Base-by-base conservation (phyloP, 2,329 filamentous ascomycete genomes). In the Trichophyton benhamiae region DNA sequence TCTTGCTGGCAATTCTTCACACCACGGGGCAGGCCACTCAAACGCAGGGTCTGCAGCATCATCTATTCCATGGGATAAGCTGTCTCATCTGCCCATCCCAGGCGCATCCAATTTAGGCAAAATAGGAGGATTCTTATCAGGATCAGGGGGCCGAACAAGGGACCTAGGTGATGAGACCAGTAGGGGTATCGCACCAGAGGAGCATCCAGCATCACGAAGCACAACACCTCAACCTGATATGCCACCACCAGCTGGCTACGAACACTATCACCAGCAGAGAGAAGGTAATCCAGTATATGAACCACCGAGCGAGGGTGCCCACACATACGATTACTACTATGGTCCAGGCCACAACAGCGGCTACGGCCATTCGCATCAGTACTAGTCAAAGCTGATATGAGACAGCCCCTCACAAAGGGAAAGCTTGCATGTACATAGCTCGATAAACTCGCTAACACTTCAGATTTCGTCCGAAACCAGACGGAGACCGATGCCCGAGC, bases 41-140 rank as follows among this genome's bases (percentile, higher is more conserved):
- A 33, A 22, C 9, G 22, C 46, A 22, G 53, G 53, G 33, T 25
- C 53, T 6, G 66, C 69, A 2, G 66, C 66, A 57, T 70, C 58
- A 61, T 72, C 63, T 41, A 68, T 66, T 20, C 70, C 71, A 3
- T 71, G 69, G 66, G 68, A 69, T 20, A 67, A 71, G 44, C 62
- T 74, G n/a, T 69, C 68, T 42, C 68, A 66, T 42, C 67, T 74
- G 8, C 71, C 70, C 25, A 74, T 74, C 52, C 71, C 72, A 1
- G 74, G 74, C 6, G 70, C 75, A 41, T 74, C 72, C 4, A 73
- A 72, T 11, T 44, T 76, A 22, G 68, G 67, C 57, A 75, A 74
- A 58, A 64, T 74, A 6, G 69, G 68, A 46, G 70, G 67, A 5
- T 67, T 73, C 52, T 70, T 72, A 2, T 66, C 65, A 58, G 57